phyloP scores from a whole-genome alignment of 2,329 filamentous ascomycete genomes.

The Alternaria brassicicola region DNA sequence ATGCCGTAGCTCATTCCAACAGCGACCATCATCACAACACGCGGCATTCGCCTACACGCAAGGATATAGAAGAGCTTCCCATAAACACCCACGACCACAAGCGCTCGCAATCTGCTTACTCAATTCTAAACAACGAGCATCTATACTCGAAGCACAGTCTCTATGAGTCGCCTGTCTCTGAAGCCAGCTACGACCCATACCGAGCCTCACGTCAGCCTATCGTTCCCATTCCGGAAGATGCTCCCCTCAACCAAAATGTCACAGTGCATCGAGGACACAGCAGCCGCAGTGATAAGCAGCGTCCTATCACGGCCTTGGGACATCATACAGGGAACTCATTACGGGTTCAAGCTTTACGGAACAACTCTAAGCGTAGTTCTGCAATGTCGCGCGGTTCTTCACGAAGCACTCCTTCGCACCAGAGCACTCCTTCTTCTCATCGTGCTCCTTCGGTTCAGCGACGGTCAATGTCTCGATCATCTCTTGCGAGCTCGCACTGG shows the following conservation, averaged over 20 bases:
- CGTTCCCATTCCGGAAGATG: slow-evolving; percentile 52
- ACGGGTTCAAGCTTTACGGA: slow-evolving; percentile 50
- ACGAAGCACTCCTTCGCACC: slow-evolving; percentile 17
- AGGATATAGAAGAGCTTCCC: slow-evolving; percentile 46
- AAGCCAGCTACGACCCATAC: slow-evolving; percentile 82
- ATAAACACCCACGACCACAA: slow-evolving; percentile 37
- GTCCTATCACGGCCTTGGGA: slow-evolving; percentile 45
- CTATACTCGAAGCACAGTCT: slow-evolving; percentile 57
- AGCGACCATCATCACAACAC: slow-evolving; percentile 77
- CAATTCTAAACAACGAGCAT: slow-evolving; percentile 62
- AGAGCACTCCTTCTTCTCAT: slow-evolving; percentile 41
- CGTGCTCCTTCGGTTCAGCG: slow-evolving; percentile 29
- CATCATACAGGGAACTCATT: slow-evolving; percentile 52
- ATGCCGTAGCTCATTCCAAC: slow-evolving; percentile 74
- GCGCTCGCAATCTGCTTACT: slow-evolving; percentile 61
- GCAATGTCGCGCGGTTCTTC: slow-evolving; percentile 42
- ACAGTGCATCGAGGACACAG: slow-evolving; percentile 65
- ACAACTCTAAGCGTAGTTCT: slow-evolving; percentile 42
- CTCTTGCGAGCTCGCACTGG: slow-evolving; percentile 55
- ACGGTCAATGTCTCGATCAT: slow-evolving; percentile 48
- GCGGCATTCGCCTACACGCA: slow-evolving; percentile 27
- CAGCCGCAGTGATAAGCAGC: slow-evolving; percentile 42
- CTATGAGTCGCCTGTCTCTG: slow-evolving; percentile 55
- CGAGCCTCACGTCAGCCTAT: slow-evolving; percentile 68
- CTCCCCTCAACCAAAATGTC: slow-evolving; percentile 67